A percentile compares a stretch with the other conserved stretches of the same genome.
These are phyloP conservation scores for Bacidia gigantensis DNA, from an alignment of 495 filamentous ascomycete species.

Conservation along the genomic window DNA sequence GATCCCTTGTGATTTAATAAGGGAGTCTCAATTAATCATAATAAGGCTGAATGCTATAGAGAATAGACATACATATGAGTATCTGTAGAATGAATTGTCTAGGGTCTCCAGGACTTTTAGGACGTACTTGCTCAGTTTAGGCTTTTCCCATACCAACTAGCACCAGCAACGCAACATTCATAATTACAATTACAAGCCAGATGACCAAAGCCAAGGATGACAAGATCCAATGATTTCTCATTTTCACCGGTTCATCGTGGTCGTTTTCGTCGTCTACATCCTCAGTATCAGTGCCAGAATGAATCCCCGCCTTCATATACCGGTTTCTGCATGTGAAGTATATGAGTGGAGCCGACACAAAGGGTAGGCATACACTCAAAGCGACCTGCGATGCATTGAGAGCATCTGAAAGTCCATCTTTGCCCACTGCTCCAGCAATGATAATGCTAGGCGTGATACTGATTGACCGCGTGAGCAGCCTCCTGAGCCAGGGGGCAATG, in stretches of 20 bases:
- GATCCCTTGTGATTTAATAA: too few species aligned
- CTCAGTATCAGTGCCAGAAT: slow-evolving; percentile 15
- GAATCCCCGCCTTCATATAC: slow-evolving; percentile 59
- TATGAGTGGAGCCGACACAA: slow-evolving; percentile 69
- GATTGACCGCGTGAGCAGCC: slow-evolving; percentile 57
- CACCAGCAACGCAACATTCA: slow-evolving; percentile 63
- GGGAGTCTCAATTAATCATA: too few species aligned
- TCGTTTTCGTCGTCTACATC: slow-evolving; percentile 18
- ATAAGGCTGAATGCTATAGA: too few species aligned
- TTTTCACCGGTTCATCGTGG: slow-evolving; percentile 29
- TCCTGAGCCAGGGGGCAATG: slow-evolving; percentile 54
- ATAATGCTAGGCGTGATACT: slow-evolving; percentile 72
- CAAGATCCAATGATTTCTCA: slow-evolving; percentile 49
- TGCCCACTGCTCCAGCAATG: slow-evolving; percentile 64
- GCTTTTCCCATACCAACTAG: slow-evolving; percentile 47
- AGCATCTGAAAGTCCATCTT: slow-evolving; percentile 54
- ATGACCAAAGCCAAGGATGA: slow-evolving; percentile 41
- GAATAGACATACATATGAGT: too few species aligned
- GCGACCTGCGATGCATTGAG: slow-evolving; percentile 69
- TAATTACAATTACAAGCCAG: slow-evolving; percentile 54
- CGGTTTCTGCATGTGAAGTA: slow-evolving; percentile 72
- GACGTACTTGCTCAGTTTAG: slow-evolving; percentile 11
- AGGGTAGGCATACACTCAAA: slow-evolving; percentile 66
- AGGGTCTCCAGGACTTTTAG: background rate
- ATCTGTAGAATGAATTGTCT: background rate